Percentiles rank a stretch among this genome's conserved stretches.
Evolutionary conservation across 129 eudicot genomes (phyloP).

Genomic region (Dittrichia graveolens): DNA sequence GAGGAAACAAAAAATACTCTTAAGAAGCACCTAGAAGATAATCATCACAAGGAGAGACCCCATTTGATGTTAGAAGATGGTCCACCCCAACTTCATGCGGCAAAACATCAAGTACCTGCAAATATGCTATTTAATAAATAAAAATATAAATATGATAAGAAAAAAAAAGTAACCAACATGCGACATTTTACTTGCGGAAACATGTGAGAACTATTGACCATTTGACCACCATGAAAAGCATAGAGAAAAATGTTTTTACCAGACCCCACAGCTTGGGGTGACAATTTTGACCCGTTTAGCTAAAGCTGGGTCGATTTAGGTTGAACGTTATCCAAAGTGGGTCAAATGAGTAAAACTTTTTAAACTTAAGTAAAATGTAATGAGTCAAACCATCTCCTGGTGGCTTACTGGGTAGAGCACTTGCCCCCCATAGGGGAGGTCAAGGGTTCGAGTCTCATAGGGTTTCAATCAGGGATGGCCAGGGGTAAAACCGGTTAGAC

Average conservation of each 20-base stretch:
- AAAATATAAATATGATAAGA: constrained; percentile 23
- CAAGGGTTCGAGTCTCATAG: no score
- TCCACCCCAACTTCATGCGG: constrained; percentile 49
- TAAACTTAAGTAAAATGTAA: no score
- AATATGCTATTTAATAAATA: constrained; percentile 27
- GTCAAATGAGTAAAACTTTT: no score
- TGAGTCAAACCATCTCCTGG: no score
- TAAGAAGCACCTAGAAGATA: constrained; percentile 53
- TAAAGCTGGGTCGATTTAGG: background rate
- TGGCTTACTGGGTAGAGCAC: no score
- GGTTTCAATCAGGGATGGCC: no score
- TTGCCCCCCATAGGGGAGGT: no score
- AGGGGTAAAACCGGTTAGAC: no score
- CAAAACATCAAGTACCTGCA: constrained; percentile 61
- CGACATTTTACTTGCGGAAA: background rate
- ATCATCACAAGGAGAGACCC: constrained; percentile 58
- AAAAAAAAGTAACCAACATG: background rate
- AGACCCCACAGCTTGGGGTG: background rate
- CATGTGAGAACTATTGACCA: background rate
- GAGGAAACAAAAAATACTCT: background rate
- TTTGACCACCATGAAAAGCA: background rate
- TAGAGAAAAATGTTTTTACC: background rate
- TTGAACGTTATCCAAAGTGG: no score
- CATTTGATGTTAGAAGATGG: constrained; percentile 39
- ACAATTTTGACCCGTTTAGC: background rate